Base-by-base conservation (phyloP, 257 asterid species). In the Buddleja alternifolia region DNA sequence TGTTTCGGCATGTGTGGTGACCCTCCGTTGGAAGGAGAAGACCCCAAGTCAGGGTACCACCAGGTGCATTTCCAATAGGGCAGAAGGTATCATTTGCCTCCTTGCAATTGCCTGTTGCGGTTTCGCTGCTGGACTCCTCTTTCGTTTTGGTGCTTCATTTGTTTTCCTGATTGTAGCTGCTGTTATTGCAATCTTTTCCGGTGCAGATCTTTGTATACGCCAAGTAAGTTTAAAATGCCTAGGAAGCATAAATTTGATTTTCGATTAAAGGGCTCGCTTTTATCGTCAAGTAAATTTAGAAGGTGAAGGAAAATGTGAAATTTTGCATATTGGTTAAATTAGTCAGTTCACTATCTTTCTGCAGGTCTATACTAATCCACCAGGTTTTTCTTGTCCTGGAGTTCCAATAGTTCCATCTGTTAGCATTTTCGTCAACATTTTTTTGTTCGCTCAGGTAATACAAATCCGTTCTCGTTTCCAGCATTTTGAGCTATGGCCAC, bases 381-480 rank as follows among this genome's bases (percentile, higher is more conserved):
- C 95, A 0, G 93, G 95, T 53, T 93, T 93, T 80, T 90, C 97
- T 73, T 93, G 98, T 67, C 98, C 97, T 20, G 95, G 97, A 78
- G 97, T 85, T 77, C 97, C 98, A 50, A 60, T 82, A 61, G 63
- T 93, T 73, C 98, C 98, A 15, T 82, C 88, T 45, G 16, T 90
- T 40, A 88, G 95, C 85, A 93, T 93, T 67, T 90, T 86, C 66
- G 50, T 93, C 62, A 93, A 90, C 83, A 90, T 93, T 11, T 93
- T 93, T 75, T 80, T 93, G 58, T 90, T 90, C 65, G 96, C 97
- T 60, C 98, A 93, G 98, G 98, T 93, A 79, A 73, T 76, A 66
- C 65, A 65, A 54, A 62, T 23, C 16, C 63, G 55, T 21, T n/a
- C 51, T 60, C 53, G 8, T 71, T 46, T 50, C 42, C 46, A 40